Evolutionary conservation across 2,329 filamentous ascomycete genomes (phyloP).

Genomic region (Cladosporium sp.): DNA sequence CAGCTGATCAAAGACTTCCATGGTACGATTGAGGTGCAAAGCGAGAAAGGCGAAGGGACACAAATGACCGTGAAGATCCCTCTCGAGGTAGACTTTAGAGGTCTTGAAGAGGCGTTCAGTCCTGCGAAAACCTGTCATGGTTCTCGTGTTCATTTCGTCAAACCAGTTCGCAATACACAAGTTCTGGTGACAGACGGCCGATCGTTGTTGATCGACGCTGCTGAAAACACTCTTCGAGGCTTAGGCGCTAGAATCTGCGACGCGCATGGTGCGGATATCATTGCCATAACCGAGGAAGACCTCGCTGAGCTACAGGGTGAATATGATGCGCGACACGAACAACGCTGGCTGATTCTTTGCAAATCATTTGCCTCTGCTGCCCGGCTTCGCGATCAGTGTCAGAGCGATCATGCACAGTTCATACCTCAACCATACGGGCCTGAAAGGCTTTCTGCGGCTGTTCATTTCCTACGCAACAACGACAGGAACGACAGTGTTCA

Average conservation of each 20-base stretch:
- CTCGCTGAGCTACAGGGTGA: neutral
- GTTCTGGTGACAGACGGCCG: neutral
- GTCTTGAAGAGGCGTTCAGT: too few species aligned
- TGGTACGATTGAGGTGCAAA: constrained; percentile 47
- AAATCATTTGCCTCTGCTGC: constrained; percentile 3
- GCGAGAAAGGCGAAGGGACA: constrained; percentile 22
- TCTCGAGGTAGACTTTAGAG: neutral
- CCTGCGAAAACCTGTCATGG: neutral
- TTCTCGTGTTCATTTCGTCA: neutral
- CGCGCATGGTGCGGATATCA: neutral
- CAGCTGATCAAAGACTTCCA: constrained; percentile 55
- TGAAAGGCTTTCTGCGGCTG: neutral
- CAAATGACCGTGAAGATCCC: constrained; percentile 17
- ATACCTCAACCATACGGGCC: constrained; percentile 5
- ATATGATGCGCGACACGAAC: neutral
- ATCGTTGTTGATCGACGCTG: neutral
- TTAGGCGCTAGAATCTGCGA: neutral
- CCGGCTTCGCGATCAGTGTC: neutral
- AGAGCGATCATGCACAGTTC: neutral
- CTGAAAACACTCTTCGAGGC: neutral
- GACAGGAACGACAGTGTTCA: too few species aligned
- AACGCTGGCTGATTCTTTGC: constrained; percentile 5
- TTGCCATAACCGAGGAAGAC: neutral
- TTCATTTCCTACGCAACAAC: neutral
- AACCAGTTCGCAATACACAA: neutral